Evolutionary conservation across 23 red algal genomes (phyloP), one percentile per base, ranked within the genome.

Genomic region (Agarophyton chilense): DNA sequence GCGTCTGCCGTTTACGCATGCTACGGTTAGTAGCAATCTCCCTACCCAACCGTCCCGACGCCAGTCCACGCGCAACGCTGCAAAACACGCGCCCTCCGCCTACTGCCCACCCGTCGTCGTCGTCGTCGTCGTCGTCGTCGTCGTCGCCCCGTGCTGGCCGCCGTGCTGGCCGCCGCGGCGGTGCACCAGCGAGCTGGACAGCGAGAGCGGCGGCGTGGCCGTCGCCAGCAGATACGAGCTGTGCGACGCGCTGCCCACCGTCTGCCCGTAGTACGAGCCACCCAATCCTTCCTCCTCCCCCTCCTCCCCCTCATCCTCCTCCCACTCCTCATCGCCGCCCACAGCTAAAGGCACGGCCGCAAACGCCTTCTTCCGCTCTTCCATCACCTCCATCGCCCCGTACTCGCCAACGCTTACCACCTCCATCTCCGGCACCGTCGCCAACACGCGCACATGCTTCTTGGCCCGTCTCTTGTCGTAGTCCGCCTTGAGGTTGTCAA

Each of bases 401-500:
- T 74, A 74, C 68, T 74, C 40, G n/a, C n/a, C 8, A 4, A 74
- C 29, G 0, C 3, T 35, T 14, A 9, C 31, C 39, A 74, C 5
- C 43, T 74, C 19, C 38, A 39, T 39, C 1, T 47, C 68, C 21
- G 21, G 40, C 10, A 74, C 8, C 19, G 21, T 19, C 6, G 16
- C 43, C 29, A 34, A 21, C 21, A 16, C 40, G 3, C 28, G 47
- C 51, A 17, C 14, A 9, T 10, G 24, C 56, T 25, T 52, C 47
- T 19, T 60, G n/a, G n/a, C n/a, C 16, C 25, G n/a, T 9, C 52
- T 31, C 34, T 62, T 87, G 13, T 67, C 52, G 68, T 74, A 92
- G 29, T 95, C 84, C 24, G 70, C 78, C 10, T 51, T 18, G 14
- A 87, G 70, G 49, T 93, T 76, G 21, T 86, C 71, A 51, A 29